Evolutionary conservation across 169 alveolate species (phyloP), one percentile per base, ranked within the genome.

Genomic region (Eimeria falciformis): DNA sequence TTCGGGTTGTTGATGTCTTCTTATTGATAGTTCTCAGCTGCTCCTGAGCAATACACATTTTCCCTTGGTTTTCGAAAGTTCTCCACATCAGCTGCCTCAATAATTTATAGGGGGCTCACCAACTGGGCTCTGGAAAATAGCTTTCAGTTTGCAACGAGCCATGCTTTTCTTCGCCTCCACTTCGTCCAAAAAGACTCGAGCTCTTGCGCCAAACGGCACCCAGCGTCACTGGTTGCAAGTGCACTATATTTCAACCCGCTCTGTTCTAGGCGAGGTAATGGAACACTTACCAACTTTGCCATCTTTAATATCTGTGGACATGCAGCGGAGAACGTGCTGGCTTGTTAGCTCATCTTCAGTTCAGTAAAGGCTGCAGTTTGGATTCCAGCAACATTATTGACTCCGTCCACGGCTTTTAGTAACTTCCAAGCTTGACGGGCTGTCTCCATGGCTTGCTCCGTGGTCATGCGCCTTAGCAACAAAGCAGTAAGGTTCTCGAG

Each of bases 401-500:
- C 33, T 25, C 87, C 68, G 11, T 45, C 87, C 37, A 78, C 18
- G 46, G 87, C 87, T 78, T 29, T 45, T 27, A 46, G 71, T 68
- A 50, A 25, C 68, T 12, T 1, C 58, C 71, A 45, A n/a, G 29
- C 21, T 18, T 21, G 33, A 25, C 17, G 21, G 25, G 68, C 47
- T 12, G 53, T 47, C 25, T 78, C 69, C 23, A 7, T 27, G 27
- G 27, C 87, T 27, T 78, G 69, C 27, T 78, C 87, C 69, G 0
- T 29, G 23, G 87, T 78, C 37, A 7, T 29, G 40, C 40, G 40
- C 40, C 40, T 33, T 33, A 33, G 40, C 40, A 33, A 33, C 40
- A 33, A 33, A 33, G 40, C 40, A 33, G 2, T 33, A 33, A 33
- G 40, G 40, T 33, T 33, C 40, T 33, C 40, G 40, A 33, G 40